Base-by-base conservation (phyloP, 805 yeast species). In the Lipomyces anomalus region DNA sequence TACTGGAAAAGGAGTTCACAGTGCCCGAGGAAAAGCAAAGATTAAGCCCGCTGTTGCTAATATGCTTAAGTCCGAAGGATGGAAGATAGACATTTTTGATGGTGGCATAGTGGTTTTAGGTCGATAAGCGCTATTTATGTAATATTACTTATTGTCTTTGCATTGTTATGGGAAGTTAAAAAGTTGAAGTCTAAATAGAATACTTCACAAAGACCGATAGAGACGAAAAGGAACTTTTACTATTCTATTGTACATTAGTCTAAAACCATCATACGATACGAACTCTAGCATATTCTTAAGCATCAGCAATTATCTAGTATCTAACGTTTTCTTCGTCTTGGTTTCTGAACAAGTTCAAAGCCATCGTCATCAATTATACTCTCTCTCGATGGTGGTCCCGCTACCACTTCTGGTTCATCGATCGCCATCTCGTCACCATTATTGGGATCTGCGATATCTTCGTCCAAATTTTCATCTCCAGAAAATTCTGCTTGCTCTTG, bases 311-410 rank as follows among this genome's bases (percentile, higher is more conserved):
- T 16, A 16, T 11, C n/a, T 28, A 11, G 32, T 28, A 11, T 28
- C 17, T 13, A 33, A 17, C 36, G 30, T 13, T 26, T 35, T 17
- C 43, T n/a, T n/a, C n/a, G 43, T 13, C 36, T 20, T 4, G 22
- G 18, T 32, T 76, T 80, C 58, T 80, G 87, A 3, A 90, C 97
- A 57, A 87, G 66, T 57, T 88, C 92, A 60, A 90, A 90, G 1
- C 97, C 98, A 61, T 90, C 97, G 28, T 90, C 97, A 61, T 90
- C 97, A 6, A 90, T 73, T 6, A 83, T 61, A 1, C 95, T 95
- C 7, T 73, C 84, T 17, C 65, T 65, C 9, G 56, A 52, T 13
- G 40, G 23, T 20, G 36, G 40, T 17, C 18, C 43, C 28, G 41
- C 39, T 5, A 40, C 46, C 16, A 33, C 38, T 9, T 38, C 44